phyloP scores from a whole-genome alignment of 192 early-diverging fungal genomes.

The Chytriomyces sp. region DNA sequence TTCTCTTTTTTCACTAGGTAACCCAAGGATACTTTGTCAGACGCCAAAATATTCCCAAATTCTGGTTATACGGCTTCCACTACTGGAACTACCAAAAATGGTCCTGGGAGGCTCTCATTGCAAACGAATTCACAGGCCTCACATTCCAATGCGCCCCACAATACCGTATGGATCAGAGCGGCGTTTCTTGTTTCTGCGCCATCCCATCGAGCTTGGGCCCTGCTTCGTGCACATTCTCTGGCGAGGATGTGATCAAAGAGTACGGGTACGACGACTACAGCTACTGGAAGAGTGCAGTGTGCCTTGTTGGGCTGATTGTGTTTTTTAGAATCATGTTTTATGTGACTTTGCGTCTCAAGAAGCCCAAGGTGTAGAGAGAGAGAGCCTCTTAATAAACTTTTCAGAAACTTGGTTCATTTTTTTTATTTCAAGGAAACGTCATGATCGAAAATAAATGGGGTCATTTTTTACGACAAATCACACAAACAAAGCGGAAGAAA shows the following conservation, averaged over 20 bases:
- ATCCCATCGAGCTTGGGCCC: conserved; percentile 10
- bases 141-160: conserved; percentile 12
- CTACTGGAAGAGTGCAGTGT: conserved; percentile 12
- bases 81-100: conserved; percentile 40
- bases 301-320: conserved; percentile 17
- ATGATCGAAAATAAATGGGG: too few relatives aligned
- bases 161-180: not conserved
- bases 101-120: conserved; percentile 10
- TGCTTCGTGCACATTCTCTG: conserved; percentile 26
- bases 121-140: conserved; percentile 22
- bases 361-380: conserved; percentile 15
- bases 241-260: conserved; percentile 17
- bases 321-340: conserved; percentile 18
- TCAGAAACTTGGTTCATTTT: not conserved
- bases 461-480: too few relatives aligned
- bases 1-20: not conserved
- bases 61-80: conserved; percentile 35
- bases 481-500: too few relatives aligned
- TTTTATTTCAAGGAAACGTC: not conserved
- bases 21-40: conserved; percentile 36
- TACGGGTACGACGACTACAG: not conserved
- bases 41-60: conserved; percentile 25
- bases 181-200: conserved; percentile 1
- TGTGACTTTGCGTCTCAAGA: conserved; percentile 9
- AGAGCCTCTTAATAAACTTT: not conserved